phyloP scores from a whole-genome alignment of 805 yeast species.

The Yarrowia yakushimensis region DNA sequence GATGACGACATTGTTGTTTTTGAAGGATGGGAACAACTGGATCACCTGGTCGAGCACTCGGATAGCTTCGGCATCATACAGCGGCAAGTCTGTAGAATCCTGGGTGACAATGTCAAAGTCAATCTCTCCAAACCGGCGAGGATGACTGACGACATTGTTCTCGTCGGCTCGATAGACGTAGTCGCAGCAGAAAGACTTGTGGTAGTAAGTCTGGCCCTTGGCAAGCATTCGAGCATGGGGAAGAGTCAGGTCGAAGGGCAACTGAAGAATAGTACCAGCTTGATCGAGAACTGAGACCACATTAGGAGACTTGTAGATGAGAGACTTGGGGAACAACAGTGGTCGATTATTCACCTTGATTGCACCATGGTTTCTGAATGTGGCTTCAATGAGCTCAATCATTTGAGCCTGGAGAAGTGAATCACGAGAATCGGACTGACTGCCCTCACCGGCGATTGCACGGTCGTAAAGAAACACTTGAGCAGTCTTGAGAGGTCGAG shows the following conservation, averaged over 20 bases:
- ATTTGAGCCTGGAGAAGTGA: constrained; percentile 55
- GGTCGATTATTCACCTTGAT: constrained; percentile 67
- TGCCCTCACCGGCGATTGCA: constrained; percentile 23
- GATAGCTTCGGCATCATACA: constrained; percentile 84
- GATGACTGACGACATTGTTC: constrained; percentile 54
- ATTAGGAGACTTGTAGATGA: constrained; percentile 60
- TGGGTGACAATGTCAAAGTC: constrained; percentile 77
- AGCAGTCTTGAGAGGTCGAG: constrained; percentile 80
- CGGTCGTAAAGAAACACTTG: constrained; percentile 78
- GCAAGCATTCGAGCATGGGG: constrained; percentile 88
- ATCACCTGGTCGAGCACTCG: constrained; percentile 76
- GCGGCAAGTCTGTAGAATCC: constrained; percentile 45
- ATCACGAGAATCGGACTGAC: constrained; percentile 31
- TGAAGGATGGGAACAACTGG: constrained; percentile 62
- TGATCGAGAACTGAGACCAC: constrained; percentile 79
- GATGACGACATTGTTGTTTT: constrained; percentile 52
- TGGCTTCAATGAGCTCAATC: constrained; percentile 53
- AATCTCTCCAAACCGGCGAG: constrained; percentile 76
- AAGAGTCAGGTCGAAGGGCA: constrained; percentile 84
- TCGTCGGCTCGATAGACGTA: constrained; percentile 73
- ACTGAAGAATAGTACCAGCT: constrained; percentile 81
- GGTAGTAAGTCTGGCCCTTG: constrained; percentile 49
- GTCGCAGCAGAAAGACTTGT: constrained; percentile 70
- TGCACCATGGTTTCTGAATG: constrained; percentile 84
- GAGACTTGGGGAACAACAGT: constrained; percentile 74